A percentile compares a stretch with the other conserved stretches of the same genome.
phyloP scores from a whole-genome alignment of 441 rosid species.

The Corymbia citriodora region DNA sequence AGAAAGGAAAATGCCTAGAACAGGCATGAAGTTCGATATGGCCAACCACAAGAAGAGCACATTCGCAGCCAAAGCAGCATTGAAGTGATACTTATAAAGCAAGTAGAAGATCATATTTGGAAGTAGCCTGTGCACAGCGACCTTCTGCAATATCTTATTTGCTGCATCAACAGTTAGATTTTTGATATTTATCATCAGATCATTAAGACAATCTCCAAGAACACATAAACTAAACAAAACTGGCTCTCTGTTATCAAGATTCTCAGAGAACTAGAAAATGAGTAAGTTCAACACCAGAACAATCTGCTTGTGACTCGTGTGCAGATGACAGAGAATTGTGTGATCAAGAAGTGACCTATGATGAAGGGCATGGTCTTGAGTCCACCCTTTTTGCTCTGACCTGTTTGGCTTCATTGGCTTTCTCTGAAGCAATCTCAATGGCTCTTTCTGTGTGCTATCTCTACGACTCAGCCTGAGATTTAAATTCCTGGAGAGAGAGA shows the following conservation, averaged over 20 bases:
- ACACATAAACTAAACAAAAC: background rate
- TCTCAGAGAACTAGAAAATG: background rate
- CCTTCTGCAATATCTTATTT: slow-evolving; percentile 46
- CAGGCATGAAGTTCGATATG: slow-evolving; percentile 25
- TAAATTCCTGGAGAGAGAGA: background rate
- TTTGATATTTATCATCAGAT: background rate
- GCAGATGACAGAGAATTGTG: background rate
- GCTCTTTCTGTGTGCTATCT: background rate
- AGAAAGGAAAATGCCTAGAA: slow-evolving; percentile 38
- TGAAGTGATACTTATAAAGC: slow-evolving; percentile 22
- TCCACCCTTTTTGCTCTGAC: slow-evolving; percentile 32
- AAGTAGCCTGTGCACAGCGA: slow-evolving; percentile 31
- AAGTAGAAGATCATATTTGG: slow-evolving; percentile 44
- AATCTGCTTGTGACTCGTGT: background rate
- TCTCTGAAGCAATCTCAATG: slow-evolving; percentile 21
- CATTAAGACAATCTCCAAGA: background rate
- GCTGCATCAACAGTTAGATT: slow-evolving; percentile 18
- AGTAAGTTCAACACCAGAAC: background rate
- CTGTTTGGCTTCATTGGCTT: background rate
- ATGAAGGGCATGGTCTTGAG: slow-evolving; percentile 45
- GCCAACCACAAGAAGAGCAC: slow-evolving; percentile 42
- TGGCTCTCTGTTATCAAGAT: background rate
- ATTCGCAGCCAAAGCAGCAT: slow-evolving; percentile 17
- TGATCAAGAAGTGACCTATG: slow-evolving; percentile 23
- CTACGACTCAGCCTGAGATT: background rate